Evolutionary conservation across 257 asterid genomes (phyloP).

Genomic region (Solanum sejunctum): DNA sequence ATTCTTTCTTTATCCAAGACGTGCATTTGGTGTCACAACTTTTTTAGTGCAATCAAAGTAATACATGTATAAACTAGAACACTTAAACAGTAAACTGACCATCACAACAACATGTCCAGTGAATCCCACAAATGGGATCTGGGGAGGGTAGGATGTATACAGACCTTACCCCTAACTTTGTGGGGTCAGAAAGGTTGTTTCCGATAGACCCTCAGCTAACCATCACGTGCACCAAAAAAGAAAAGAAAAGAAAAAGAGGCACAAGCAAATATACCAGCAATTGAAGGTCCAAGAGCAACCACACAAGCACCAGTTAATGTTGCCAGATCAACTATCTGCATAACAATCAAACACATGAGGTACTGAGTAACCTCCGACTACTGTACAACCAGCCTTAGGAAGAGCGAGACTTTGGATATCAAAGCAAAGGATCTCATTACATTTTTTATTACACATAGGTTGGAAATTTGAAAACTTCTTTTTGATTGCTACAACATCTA

Average conservation of each 20-base stretch:
- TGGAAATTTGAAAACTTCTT: background rate
- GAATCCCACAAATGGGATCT: background rate
- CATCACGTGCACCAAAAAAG: background rate
- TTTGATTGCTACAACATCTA: background rate
- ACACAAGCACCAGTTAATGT: constrained; percentile 89
- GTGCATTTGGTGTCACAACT: background rate
- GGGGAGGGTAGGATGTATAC: background rate
- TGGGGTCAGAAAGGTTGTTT: background rate
- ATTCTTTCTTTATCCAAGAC: background rate
- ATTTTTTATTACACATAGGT: background rate
- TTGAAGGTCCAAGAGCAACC: constrained; percentile 86
- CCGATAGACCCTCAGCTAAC: background rate
- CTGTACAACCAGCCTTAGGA: background rate
- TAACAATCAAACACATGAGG: background rate
- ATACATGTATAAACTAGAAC: background rate
- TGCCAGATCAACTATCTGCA: constrained; percentile 86
- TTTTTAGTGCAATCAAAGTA: background rate
- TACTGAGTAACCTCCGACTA: background rate
- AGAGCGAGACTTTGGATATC: background rate
- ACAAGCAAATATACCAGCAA: constrained; percentile 49
- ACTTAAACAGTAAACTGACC: background rate
- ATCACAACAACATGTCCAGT: background rate
- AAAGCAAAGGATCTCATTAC: background rate
- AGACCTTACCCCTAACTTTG: background rate
- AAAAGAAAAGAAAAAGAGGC: background rate